A percentile compares a stretch with the other conserved stretches of the same genome.
Evolutionary conservation across 257 asterid species (phyloP).

Genomic region (Echium plantagineum): DNA sequence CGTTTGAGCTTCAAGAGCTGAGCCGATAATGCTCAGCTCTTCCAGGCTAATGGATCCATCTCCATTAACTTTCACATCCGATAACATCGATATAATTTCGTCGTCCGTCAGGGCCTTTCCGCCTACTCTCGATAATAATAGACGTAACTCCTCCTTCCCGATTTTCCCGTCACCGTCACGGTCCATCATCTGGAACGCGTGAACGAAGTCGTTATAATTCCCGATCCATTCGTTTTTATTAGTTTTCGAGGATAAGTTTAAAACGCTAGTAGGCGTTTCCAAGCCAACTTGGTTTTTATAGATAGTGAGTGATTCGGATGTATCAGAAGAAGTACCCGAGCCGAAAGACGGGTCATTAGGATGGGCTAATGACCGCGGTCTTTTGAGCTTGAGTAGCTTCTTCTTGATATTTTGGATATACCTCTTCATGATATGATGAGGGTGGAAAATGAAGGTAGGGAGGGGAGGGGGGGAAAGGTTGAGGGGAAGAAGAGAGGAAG

Average conservation of each 20-base stretch:
- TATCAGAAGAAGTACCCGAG: constrained; percentile 13
- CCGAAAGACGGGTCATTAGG: constrained; percentile 22
- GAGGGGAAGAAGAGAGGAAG: constrained; percentile 5
- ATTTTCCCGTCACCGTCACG: constrained; percentile 59
- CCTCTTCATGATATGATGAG: constrained; percentile 28
- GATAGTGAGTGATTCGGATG: constrained; percentile 1
- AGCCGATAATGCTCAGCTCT: constrained; percentile 36
- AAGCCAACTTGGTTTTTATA: constrained; percentile 8
- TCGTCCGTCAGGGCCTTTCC: constrained; percentile 53
- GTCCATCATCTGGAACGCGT: constrained; percentile 65
- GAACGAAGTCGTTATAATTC: constrained; percentile 31
- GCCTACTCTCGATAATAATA: constrained; percentile 27
- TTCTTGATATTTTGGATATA: constrained; percentile 33
- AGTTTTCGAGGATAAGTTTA: constrained; percentile 19
- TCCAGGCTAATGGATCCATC: constrained; percentile 65
- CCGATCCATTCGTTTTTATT: constrained; percentile 9
- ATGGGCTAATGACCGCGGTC: constrained; percentile 14
- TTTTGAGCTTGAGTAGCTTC: constrained; percentile 26
- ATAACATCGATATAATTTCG: constrained; percentile 40
- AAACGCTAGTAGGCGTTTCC: constrained; percentile 66
- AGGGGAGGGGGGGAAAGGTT: not conserved
- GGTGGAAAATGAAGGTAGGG: not conserved
- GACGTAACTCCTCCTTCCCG: constrained; percentile 38
- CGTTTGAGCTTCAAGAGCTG: constrained; percentile 53
- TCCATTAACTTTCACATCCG: constrained; percentile 56